Percentiles rank a stretch among this genome's conserved stretches.
Evolutionary conservation across 108 stramenopile genomes (phyloP).

Genomic region (Fistulifera solaris): DNA sequence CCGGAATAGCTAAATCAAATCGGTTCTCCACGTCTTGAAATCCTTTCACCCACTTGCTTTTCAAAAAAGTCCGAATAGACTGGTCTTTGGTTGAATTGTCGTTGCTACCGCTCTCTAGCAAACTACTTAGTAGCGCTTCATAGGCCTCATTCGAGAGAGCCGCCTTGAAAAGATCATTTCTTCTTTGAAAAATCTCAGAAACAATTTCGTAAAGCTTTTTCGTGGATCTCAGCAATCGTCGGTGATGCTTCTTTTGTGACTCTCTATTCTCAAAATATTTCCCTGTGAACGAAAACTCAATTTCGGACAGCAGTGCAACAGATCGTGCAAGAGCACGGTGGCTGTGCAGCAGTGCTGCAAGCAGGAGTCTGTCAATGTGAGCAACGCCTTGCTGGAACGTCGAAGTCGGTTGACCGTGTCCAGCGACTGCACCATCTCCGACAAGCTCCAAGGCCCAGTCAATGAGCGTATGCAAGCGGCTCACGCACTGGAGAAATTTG

Average conservation of each 20-base stretch:
- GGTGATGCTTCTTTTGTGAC: conserved; percentile 28
- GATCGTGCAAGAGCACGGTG: conserved; percentile 68
- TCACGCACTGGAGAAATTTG: conserved; percentile 64
- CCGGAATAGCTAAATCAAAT: conserved; percentile 30
- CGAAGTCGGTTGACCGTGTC: conserved; percentile 49
- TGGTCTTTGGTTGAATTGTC: conserved; percentile 30
- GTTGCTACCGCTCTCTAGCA: conserved; percentile 17
- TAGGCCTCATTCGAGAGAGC: conserved; percentile 46
- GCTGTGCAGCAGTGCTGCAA: conserved; percentile 61
- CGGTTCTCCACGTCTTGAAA: conserved; percentile 39
- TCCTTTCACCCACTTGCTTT: conserved; percentile 41
- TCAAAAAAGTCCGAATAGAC: conserved; percentile 36
- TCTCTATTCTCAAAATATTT: conserved; percentile 48
- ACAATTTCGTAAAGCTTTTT: conserved; percentile 61
- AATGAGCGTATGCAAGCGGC: conserved; percentile 63
- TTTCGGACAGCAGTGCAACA: conserved; percentile 42
- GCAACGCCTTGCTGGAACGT: conserved; percentile 58
- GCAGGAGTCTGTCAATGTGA: conserved; percentile 51
- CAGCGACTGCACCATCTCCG: conserved; percentile 31
- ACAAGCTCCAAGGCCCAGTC: conserved; percentile 73
- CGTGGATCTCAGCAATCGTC: conserved; percentile 43
- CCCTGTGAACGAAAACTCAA: conserved; percentile 41
- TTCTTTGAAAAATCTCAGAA: conserved; percentile 40
- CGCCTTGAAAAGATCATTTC: conserved; percentile 45
- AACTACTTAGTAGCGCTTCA: conserved; percentile 33